These are phyloP conservation scores for Solanum gandarillasii DNA, from an alignment of 257 asterid species.

Conservation along the genomic window DNA sequence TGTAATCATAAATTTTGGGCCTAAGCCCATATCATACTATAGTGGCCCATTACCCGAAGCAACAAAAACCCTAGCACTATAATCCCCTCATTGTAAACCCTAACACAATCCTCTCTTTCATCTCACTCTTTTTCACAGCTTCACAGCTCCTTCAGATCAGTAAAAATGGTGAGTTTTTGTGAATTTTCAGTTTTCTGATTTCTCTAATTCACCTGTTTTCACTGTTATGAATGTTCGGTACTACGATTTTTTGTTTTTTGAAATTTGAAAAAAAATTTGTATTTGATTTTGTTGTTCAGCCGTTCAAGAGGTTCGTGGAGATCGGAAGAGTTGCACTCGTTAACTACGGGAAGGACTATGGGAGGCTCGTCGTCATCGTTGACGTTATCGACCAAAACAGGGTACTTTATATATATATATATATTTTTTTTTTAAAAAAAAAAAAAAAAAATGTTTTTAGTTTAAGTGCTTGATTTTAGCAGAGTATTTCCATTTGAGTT, in stretches of 20 bases:
- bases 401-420: not conserved
- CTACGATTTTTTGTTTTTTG: not conserved
- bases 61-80: not conserved
- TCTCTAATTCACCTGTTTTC: not conserved
- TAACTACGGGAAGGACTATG: slow-evolving; percentile 66
- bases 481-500: not conserved
- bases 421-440: not conserved
- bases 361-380: slow-evolving; percentile 60
- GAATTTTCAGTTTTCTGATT: not conserved
- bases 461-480: not conserved
- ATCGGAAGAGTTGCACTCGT: slow-evolving; percentile 75
- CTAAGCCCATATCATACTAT: not conserved
- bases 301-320: slow-evolving; percentile 84
- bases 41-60: not conserved
- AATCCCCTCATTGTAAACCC: not conserved
- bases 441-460: slow-evolving; percentile 23
- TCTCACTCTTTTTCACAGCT: not conserved
- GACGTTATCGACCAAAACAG: slow-evolving; percentile 26
- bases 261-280: not conserved
- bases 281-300: slow-evolving; percentile 15
- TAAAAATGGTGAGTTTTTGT: slow-evolving; percentile 9
- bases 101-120: not conserved
- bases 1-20: not conserved
- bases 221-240: not conserved
- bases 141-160: not conserved